Percentiles rank a stretch among this genome's conserved stretches.
Evolutionary conservation across 2,329 filamentous ascomycete genomes (phyloP).

Genomic region (Domatiomyces globalis): DNA sequence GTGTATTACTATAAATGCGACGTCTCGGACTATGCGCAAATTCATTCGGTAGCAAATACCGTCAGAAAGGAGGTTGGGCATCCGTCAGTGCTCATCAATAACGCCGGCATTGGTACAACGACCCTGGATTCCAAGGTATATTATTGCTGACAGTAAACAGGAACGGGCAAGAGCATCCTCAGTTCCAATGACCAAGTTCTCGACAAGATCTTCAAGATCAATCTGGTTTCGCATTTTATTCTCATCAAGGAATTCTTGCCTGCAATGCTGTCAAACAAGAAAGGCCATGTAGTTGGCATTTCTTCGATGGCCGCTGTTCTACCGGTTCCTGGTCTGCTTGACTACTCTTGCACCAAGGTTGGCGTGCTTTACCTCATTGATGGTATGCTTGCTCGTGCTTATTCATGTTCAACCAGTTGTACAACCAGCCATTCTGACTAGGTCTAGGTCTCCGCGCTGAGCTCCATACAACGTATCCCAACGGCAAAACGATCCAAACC

Average conservation of each 20-base stretch:
- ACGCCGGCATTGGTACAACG: conserved; percentile 48
- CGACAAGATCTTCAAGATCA: conserved; percentile 56
- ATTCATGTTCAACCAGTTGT: too few relatives aligned
- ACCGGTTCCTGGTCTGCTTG: conserved; percentile 47
- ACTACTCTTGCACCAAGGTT: conserved; percentile 54
- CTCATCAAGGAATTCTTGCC: conserved; percentile 52
- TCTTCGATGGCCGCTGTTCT: conserved; percentile 50
- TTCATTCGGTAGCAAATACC: conserved; percentile 4
- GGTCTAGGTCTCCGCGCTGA: conserved; percentile 35
- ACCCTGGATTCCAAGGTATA: not conserved
- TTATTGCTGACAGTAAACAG: not conserved
- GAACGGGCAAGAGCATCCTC: conserved; percentile 38
- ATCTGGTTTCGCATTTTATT: conserved; percentile 53
- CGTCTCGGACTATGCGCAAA: not conserved
- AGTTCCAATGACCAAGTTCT: conserved; percentile 43
- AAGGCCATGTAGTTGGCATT: conserved; percentile 59
- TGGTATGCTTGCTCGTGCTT: conserved; percentile 22
- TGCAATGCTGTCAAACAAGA: conserved; percentile 45
- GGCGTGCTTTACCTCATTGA: conserved; percentile 57
- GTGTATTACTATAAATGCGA: conserved; percentile 51
- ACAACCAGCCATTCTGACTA: not conserved
- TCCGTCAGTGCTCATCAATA: conserved; percentile 59
- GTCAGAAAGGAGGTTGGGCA: conserved; percentile 45
- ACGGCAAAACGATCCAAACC: conserved; percentile 1
- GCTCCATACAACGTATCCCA: conserved; percentile 40